Conservation (phyloP, 139 green algal genomes). For the Chlorella sp. region DNA sequence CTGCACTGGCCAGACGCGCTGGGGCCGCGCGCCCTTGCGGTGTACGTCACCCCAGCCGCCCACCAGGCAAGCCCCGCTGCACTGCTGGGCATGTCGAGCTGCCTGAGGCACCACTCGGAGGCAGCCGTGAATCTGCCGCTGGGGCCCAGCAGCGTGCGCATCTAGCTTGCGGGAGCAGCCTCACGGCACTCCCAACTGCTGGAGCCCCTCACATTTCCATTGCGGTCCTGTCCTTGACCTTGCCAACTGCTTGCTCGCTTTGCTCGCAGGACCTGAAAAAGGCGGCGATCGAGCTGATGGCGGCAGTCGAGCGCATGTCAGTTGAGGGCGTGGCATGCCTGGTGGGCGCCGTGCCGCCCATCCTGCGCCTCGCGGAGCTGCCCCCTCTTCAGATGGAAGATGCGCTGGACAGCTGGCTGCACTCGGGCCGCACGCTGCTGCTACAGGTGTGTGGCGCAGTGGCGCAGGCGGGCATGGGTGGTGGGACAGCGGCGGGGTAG, state of each 20-base stretch:
- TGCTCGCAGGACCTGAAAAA: not conserved
- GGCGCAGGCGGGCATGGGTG: too few relatives aligned
- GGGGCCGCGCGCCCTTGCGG: not conserved
- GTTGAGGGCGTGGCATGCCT: slow-evolving; percentile 28
- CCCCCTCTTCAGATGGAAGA: not conserved
- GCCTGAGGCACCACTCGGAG: too few relatives aligned
- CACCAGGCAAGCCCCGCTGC: not conserved
- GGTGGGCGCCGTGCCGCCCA: slow-evolving; percentile 7
- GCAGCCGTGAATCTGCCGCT: too few relatives aligned
- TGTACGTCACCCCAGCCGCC: too few relatives aligned
- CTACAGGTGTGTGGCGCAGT: too few relatives aligned
- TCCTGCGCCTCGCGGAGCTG: slow-evolving; percentile 12
- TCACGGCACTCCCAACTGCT: too few relatives aligned
- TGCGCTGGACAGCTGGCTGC: slow-evolving; percentile 19
- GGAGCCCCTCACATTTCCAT: too few relatives aligned
- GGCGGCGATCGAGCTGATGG: slow-evolving; percentile 1
- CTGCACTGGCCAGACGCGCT: slow-evolving; percentile 18
- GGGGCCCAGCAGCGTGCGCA: too few relatives aligned
- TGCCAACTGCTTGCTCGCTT: too few relatives aligned
- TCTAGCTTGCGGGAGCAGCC: too few relatives aligned
- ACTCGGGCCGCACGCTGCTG: slow-evolving; percentile 21
- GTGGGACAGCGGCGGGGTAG: too few relatives aligned
- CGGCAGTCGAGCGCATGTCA: not conserved
- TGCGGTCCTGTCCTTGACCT: too few relatives aligned
- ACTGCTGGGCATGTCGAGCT: not conserved